Evolutionary conservation across 352 stramenopile genomes (phyloP).

Genomic region (Phytophthora syringae): DNA sequence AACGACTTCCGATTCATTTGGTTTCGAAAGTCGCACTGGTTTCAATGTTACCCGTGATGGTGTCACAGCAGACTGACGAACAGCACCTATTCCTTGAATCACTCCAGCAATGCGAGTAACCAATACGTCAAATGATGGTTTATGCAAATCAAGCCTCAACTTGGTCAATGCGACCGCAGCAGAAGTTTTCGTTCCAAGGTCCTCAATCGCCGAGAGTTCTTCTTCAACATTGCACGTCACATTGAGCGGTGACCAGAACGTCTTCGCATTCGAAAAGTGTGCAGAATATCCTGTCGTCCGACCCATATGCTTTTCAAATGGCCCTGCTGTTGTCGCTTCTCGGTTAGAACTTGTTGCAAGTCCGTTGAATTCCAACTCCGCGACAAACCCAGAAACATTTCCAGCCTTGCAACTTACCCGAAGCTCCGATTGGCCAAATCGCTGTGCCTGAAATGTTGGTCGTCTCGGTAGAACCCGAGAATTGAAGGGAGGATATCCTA

Average conservation of each 20-base stretch:
- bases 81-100: slow-evolving; percentile 11
- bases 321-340: slow-evolving; percentile 9
- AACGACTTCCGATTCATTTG: background rate
- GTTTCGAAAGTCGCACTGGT: slow-evolving; percentile 2
- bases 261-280: slow-evolving; percentile 30
- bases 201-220: background rate
- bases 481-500: slow-evolving; percentile 84
- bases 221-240: slow-evolving; percentile 50
- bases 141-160: slow-evolving; percentile 38
- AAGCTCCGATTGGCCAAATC: slow-evolving; percentile 49
- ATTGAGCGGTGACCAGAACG: slow-evolving; percentile 62
- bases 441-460: slow-evolving; percentile 49
- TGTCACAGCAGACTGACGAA: slow-evolving; percentile 17
- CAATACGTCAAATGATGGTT: slow-evolving; percentile 34
- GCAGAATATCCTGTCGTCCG: slow-evolving; percentile 14
- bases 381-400: slow-evolving; percentile 56
- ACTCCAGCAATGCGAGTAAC: slow-evolving; percentile 17
- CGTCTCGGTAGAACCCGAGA: slow-evolving; percentile 63
- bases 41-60: slow-evolving; percentile 9
- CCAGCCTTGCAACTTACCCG: slow-evolving; percentile 50
- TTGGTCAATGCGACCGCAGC: slow-evolving; percentile 38
- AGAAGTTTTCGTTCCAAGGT: slow-evolving; percentile 2
- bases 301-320: slow-evolving; percentile 46
- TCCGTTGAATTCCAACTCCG: slow-evolving; percentile 28
- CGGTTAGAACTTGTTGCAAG: slow-evolving; percentile 1